These are phyloP conservation scores for Geotrichum australiense DNA, from an alignment of 1,139 yeast species.

Conservation along the genomic window DNA sequence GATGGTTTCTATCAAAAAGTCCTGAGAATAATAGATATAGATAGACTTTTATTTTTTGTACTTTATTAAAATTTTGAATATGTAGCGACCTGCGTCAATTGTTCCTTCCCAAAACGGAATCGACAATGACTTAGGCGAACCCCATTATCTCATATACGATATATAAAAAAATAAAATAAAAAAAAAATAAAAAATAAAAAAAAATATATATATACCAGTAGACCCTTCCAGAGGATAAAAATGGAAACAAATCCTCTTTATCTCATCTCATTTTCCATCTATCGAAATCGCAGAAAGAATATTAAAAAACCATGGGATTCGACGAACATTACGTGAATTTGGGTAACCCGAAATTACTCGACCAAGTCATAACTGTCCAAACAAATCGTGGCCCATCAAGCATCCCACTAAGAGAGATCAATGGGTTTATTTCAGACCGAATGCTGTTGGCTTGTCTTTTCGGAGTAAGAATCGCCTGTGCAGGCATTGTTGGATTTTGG, in stretches of 20 bases:
- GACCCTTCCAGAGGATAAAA: neutral
- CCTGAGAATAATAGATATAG: too few species aligned
- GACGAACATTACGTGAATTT: neutral
- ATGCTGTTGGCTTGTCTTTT: conserved; percentile 32
- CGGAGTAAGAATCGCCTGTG: conserved; percentile 39
- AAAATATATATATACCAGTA: neutral
- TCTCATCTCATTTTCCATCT: neutral
- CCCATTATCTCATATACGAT: neutral
- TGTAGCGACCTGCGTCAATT: neutral
- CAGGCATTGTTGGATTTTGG: conserved; percentile 21
- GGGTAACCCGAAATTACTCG: conserved; percentile 10
- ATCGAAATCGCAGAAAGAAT: too few species aligned
- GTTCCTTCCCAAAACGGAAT: conserved; percentile 1
- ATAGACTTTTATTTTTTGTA: too few species aligned
- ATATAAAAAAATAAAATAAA: neutral
- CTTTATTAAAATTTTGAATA: neutral
- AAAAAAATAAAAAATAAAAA: neutral
- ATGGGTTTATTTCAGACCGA: conserved; percentile 30
- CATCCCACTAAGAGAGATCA: conserved; percentile 28
- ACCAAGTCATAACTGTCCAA: conserved; percentile 9
- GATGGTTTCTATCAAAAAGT: too few species aligned
- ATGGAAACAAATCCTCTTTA: too few species aligned
- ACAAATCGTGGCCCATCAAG: conserved; percentile 8
- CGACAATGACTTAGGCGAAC: neutral
- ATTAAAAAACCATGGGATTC: neutral